Evolutionary conservation across 2,329 filamentous ascomycete genomes (phyloP).

Genomic region (Ophiostoma triangulosporum): DNA sequence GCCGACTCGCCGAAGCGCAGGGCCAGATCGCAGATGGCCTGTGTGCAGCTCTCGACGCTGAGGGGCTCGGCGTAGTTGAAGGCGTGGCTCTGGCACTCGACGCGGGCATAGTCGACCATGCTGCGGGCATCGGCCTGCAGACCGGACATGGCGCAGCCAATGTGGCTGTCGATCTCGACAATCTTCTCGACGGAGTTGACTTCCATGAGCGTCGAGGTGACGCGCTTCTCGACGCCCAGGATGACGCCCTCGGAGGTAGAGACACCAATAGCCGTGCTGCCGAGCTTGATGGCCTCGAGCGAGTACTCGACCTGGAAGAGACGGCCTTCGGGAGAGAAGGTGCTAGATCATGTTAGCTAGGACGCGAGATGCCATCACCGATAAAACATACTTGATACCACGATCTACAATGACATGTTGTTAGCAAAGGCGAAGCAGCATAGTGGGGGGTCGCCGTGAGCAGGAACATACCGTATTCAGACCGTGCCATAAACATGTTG

Average conservation of each 20-base stretch:
- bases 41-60: conserved; percentile 92
- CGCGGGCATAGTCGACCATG: conserved; percentile 96
- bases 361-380: not conserved
- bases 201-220: conserved; percentile 93
- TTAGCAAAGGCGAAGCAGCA: conserved; percentile 8
- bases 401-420: conserved; percentile 48
- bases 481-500: conserved; percentile 99
- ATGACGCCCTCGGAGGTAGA: conserved; percentile 91
- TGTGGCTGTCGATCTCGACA: conserved; percentile 97
- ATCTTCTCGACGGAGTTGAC: conserved; percentile 99
- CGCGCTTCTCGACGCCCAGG: conserved; percentile 96
- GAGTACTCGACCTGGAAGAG: conserved; percentile 99
- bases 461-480: conserved; percentile 79
- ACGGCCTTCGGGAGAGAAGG: conserved; percentile 98
- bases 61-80: conserved; percentile 98
- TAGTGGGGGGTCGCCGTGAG: conserved; percentile 9
- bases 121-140: conserved; percentile 94
- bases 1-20: conserved; percentile 94
- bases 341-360: conserved; percentile 39
- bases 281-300: conserved; percentile 98
- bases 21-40: conserved; percentile 95
- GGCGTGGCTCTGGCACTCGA: conserved; percentile 91
- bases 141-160: conserved; percentile 96
- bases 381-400: conserved; percentile 68
- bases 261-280: conserved; percentile 94